Evolutionary conservation across 2,329 filamentous ascomycete genomes (phyloP), one percentile per base, ranked within the genome.

Genomic region (Colletotrichum destructivum): DNA sequence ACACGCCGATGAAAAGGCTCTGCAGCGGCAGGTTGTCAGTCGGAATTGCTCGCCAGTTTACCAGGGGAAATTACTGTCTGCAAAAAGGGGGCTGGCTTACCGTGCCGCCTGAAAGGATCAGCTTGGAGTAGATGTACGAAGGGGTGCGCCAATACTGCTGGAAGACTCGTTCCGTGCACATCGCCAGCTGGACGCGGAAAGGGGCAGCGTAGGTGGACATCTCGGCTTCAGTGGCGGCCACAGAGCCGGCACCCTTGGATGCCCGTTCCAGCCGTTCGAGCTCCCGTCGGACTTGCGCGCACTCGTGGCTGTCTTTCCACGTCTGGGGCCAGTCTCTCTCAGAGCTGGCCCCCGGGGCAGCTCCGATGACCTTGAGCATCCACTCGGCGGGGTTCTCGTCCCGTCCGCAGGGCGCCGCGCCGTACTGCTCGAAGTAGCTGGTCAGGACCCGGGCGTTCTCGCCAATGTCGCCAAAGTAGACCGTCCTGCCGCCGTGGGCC

Each of bases 121-220:
- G 75, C 81, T 95, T 95, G 63, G 90, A 89, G 82, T 93, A 94
- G 76, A 95, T 91, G 81, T 95, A 95, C 2, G 88, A 85, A 0
- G 93, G 93, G 1, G 88, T 93, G 59, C 93, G 89, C 92, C 93
- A 95, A 84, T 94, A 94, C 79, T 95, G 93, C 76, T 92, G 86
- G 80, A 94, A 94, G 9, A 94, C 90, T 72, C 93, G 91, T 52
- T 84, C 77, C 8, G 87, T 87, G 51, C 91, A 90, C 71, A 90
- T 84, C 31, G 81, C 83, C 12, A 94, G 80, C 76, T 95, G 93
- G 6, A 82, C 76, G 2, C 65, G 74, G 76, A 94, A 92, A 0
- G 92, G 89, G 38, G 91, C 91, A 0, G 93, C 93, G 72, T 94
- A 94, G 80, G 93, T 91, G 35, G 75, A 84, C 83, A 71, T 31